These are phyloP conservation scores for Linaria vulgaris DNA, from an alignment of 257 asterid genomes.

Conservation along the genomic window DNA sequence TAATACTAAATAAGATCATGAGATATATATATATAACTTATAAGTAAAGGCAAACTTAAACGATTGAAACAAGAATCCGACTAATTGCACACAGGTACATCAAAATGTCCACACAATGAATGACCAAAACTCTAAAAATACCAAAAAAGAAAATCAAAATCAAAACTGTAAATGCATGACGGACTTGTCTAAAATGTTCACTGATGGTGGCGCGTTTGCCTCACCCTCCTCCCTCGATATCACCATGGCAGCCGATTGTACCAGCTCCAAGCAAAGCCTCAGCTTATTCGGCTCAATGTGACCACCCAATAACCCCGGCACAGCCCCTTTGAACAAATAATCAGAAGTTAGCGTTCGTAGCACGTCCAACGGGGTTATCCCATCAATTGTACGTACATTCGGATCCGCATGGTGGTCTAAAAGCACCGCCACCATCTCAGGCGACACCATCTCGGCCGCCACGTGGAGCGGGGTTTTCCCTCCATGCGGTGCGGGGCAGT, in stretches of 20 bases:
- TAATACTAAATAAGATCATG: too few relatives aligned
- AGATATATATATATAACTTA: too few relatives aligned
- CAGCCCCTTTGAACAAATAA: conserved; percentile 80
- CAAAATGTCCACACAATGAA: too few relatives aligned
- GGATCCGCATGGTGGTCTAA: conserved; percentile 98
- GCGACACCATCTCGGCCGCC: conserved; percentile 95
- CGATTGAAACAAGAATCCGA: too few relatives aligned
- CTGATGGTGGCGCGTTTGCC: too few relatives aligned
- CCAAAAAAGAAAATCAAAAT: too few relatives aligned
- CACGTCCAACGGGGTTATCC: conserved; percentile 76
- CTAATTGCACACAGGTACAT: too few relatives aligned
- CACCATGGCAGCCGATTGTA: conserved; percentile 92
- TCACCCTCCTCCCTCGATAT: conserved; percentile 86
- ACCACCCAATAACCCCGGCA: conserved; percentile 68
- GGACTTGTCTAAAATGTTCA: too few relatives aligned
- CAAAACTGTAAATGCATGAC: too few relatives aligned
- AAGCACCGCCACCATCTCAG: conserved; percentile 94
- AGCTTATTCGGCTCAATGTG: conserved; percentile 86
- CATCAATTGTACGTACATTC: conserved; percentile 71
- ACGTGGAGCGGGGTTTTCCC: conserved; percentile 84
- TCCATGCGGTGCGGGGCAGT: conserved; percentile 85
- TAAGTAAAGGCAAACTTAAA: too few relatives aligned
- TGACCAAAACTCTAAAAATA: too few relatives aligned
- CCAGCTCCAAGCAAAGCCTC: conserved; percentile 84
- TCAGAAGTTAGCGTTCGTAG: conserved; percentile 94